Base-by-base conservation (phyloP, 306 rosid species). In the Arachis stenosperma region DNA sequence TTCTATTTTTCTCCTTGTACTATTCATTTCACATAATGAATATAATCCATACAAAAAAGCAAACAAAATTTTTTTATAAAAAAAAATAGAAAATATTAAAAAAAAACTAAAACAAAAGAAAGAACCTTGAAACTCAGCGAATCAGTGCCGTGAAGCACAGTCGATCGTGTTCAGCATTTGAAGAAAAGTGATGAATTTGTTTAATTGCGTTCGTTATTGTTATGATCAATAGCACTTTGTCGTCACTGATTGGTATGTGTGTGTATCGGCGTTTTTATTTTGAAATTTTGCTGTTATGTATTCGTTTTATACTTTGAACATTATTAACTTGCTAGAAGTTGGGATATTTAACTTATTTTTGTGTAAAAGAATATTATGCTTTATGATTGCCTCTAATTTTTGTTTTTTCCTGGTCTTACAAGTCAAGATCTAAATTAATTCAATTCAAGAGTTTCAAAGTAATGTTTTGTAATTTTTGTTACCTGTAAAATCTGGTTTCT, bases 141-240 rank as follows among this genome's bases (percentile, higher is more conserved):
- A 76, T 81, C 70, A 89, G 70, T 89, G 77, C 75, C 79, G 46
- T 79, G 54, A 57, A 81, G 85, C 86, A 75, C 76, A 75, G 76
- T 89, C 78, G 81, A 82, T 79, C 84, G 83, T 78, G 43, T 58
- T 65, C 74, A 71, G 77, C 83, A 70, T 78, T 85, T 79, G 46
- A 69, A 73, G 46, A 69, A 75, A 76, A 59, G 81, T 61, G 66
- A 74, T 56, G 75, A 65, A 79, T 74, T 79, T 74, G 76, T 76
- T 77, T 39, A 80, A 84, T 67, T 72, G 59, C 74, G 51, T 84
- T 84, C 65, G 72, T 75, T 80, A 37, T 73, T 67, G 36, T 71
- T 71, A 37, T 76, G 79, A 80, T 80, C 76, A 78, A 61, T 66
- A 50, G 55, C 72, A 42, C 72, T 79, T 76, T 66, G 46, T 39